These are phyloP conservation scores for Jaapia argillacea DNA, from an alignment of 768 basidiomycete species.

Conservation along the genomic window DNA sequence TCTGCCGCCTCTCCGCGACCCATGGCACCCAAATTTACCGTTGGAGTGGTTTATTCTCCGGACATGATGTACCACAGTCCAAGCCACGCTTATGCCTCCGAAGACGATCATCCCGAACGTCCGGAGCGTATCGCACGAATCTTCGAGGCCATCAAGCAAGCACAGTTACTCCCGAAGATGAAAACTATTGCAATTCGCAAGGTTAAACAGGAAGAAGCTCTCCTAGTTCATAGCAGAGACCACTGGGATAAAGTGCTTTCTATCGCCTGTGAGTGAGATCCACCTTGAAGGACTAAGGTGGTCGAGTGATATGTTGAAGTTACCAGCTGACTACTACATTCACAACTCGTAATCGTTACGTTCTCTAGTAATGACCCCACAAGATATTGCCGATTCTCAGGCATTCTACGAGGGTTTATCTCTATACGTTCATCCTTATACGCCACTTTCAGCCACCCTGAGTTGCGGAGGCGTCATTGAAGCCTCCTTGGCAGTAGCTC, in stretches of 20 bases:
- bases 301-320: no score
- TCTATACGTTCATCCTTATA: conserved; percentile 82
- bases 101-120: conserved; percentile 64
- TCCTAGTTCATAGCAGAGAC: conserved; percentile 84
- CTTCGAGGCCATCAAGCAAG: conserved; percentile 50
- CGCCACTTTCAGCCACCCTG: conserved; percentile 74
- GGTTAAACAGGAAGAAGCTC: conserved; percentile 66
- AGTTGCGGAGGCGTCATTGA: conserved; percentile 96
- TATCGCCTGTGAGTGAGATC: not conserved
- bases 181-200: conserved; percentile 65
- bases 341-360: conserved; percentile 22
- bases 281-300: not conserved
- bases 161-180: conserved; percentile 61
- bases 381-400: conserved; percentile 67
- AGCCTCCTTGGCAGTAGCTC: conserved; percentile 78
- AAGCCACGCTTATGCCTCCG: no score
- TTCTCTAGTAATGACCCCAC: conserved; percentile 71
- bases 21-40: conserved; percentile 19
- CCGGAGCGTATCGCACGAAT: conserved; percentile 74
- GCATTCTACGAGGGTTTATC: conserved; percentile 86
- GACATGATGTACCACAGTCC: conserved; percentile 89
- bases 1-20: no score
- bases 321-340: no score
- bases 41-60: conserved; percentile 80
- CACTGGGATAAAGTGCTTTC: conserved; percentile 88